Evolutionary conservation across 371 early-diverging fungal species (phyloP).

Genomic region (Mucor ambiguus): DNA sequence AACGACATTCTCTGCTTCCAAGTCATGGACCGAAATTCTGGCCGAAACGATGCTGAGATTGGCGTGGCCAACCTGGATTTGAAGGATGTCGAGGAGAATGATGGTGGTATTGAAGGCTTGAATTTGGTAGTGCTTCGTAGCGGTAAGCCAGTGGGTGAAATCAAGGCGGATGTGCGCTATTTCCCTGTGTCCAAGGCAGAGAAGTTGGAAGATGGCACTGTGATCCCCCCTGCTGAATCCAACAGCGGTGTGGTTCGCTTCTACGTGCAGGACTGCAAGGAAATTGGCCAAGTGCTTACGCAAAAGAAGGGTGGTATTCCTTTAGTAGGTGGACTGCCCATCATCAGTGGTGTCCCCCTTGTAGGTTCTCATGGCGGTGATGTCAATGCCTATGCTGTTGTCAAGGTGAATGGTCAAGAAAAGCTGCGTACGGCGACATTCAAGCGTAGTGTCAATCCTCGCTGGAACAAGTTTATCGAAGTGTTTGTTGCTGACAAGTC

Average conservation of each 20-base stretch:
- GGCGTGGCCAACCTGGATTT: slow-evolving; percentile 55
- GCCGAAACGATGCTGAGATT: slow-evolving; percentile 30
- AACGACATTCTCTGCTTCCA: slow-evolving; percentile 27
- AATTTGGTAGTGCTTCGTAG: slow-evolving; percentile 24
- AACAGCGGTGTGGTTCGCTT: slow-evolving; percentile 46
- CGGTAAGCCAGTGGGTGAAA: slow-evolving; percentile 38
- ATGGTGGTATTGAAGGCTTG: slow-evolving; percentile 32
- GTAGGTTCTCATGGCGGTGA: slow-evolving; percentile 17
- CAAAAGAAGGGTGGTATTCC: slow-evolving; percentile 28
- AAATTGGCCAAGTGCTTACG: slow-evolving; percentile 25
- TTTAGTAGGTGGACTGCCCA: slow-evolving; percentile 25
- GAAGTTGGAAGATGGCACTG: slow-evolving; percentile 35
- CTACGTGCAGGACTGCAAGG: slow-evolving; percentile 43
- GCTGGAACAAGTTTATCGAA: slow-evolving; percentile 43
- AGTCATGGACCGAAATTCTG: slow-evolving; percentile 33
- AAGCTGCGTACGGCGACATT: slow-evolving; percentile 31
- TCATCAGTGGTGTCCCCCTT: slow-evolving; percentile 27
- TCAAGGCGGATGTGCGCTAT: slow-evolving; percentile 34
- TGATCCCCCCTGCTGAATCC: slow-evolving; percentile 30
- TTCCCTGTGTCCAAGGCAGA: slow-evolving; percentile 36
- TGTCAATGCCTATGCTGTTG: slow-evolving; percentile 40
- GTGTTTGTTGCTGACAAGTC: slow-evolving; percentile 33
- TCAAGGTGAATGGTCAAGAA: slow-evolving; percentile 36
- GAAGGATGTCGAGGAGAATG: slow-evolving; percentile 49
- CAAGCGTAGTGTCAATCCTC: slow-evolving; percentile 44